Base-by-base conservation (phyloP, 1,284 basidiomycete genomes). In the Ustilago bromivora region DNA sequence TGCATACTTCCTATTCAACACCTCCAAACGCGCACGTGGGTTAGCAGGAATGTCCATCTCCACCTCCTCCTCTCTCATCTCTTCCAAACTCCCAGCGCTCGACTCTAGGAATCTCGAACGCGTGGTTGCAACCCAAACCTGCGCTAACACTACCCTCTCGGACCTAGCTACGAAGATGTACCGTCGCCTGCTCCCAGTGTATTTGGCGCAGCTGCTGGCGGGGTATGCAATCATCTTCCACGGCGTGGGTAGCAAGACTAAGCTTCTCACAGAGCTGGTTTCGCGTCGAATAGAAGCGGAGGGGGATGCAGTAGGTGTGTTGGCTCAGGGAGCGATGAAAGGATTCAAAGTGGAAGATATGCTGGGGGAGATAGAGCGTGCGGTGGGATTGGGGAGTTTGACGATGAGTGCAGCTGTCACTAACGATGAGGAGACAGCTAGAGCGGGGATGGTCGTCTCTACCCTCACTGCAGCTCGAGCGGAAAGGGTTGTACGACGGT, bases 311-410 rank as follows among this genome's bases (percentile, higher is more conserved):
- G 64, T 76, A 7, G 77, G 66, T n/a, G 74, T 76, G 15, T 68
- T 79, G n/a, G 78, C 68, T 0, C 74, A 79, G 43, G 78, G 71
- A 2, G 69, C 65, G 10, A 78, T 75, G 65, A 73, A 72, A 43
- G 76, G 68, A n/a, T 74, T 78, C 59, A 73, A 74, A 32, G 69
- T 78, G n/a, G 76, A 78, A 57, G 72, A 78, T 36, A 61, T 78
- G 62, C 55, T 78, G 2, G 59, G 57, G 1, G 61, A 71, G 57
- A 63, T 78, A 15, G 76, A 78, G 34, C 11, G 65, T 12, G 69
- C 68, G 12, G 64, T 68, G 0, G 72, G 68, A 15, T n/a, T 75
- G 28, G 72, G 72, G 0, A 40, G 61, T 36, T 43, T 76, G 59
- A 71, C 69, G 3, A 10, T 66, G 34, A 62, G 31, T 9, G 64